Evolutionary conservation across 1,284 basidiomycete genomes (phyloP).

Genomic region (Trichosporon sp.): DNA sequence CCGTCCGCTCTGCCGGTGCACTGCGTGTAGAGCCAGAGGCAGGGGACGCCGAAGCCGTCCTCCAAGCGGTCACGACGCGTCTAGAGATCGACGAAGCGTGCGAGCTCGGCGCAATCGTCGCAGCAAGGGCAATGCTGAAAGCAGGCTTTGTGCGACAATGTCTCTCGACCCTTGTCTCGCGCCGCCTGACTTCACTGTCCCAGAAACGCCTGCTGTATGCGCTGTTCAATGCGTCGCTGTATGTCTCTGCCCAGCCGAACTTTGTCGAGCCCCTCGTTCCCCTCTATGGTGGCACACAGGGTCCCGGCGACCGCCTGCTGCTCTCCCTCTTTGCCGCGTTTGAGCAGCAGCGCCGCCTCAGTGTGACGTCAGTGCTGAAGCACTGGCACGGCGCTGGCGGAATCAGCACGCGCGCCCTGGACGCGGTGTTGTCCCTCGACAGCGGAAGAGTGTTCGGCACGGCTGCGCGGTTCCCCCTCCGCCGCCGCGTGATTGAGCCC

Average conservation of each 20-base stretch:
- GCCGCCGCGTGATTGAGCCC: not conserved
- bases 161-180: conserved; percentile 18
- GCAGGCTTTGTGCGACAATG: conserved; percentile 41
- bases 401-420: conserved; percentile 54
- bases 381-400: conserved; percentile 56
- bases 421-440: conserved; percentile 67
- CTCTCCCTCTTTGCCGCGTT: conserved; percentile 71
- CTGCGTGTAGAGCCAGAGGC: conserved; percentile 50
- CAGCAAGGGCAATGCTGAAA: conserved; percentile 53
- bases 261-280: conserved; percentile 68
- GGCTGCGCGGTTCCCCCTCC: conserved; percentile 63
- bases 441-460: conserved; percentile 64
- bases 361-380: conserved; percentile 58
- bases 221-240: conserved; percentile 67
- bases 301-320: conserved; percentile 59
- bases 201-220: conserved; percentile 52
- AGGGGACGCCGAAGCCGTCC: conserved; percentile 66
- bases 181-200: not conserved
- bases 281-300: conserved; percentile 68
- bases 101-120: conserved; percentile 52
- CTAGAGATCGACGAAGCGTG: conserved; percentile 53
- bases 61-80: conserved; percentile 62
- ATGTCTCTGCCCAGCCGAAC: conserved; percentile 72
- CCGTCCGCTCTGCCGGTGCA: not conserved
- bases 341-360: conserved; percentile 64